Conservation (phyloP, 192 early-diverging fungal species). For the Backusella tarrabulga region DNA sequence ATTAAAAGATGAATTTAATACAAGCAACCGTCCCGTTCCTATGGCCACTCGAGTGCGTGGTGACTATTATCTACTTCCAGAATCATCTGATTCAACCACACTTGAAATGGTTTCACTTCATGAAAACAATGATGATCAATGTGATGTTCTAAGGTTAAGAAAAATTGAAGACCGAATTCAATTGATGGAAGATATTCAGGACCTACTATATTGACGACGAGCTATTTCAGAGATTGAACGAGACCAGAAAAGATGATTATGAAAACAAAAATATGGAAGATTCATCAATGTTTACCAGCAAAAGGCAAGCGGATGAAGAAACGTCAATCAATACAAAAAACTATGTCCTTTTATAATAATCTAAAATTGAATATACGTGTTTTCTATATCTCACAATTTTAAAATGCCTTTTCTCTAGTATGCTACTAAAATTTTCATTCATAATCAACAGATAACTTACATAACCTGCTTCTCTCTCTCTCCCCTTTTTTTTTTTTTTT, state of each 20-base stretch:
- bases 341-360: too few relatives aligned
- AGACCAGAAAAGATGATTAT: not conserved
- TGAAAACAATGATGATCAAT: not conserved
- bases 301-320: too few relatives aligned
- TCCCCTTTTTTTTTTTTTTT: too few relatives aligned
- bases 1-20: slow-evolving; percentile 1
- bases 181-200: slow-evolving; percentile 9
- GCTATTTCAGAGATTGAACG: not conserved
- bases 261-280: too few relatives aligned
- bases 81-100: not conserved
- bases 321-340: too few relatives aligned
- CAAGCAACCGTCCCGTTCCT: not conserved
- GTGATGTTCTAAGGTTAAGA: not conserved
- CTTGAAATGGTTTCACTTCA: not conserved
- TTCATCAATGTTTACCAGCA: too few relatives aligned
- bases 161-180: slow-evolving; percentile 18
- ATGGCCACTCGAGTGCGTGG: slow-evolving; percentile 2
- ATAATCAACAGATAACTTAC: too few relatives aligned
- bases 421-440: too few relatives aligned
- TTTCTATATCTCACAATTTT: too few relatives aligned
- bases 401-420: too few relatives aligned
- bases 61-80: not conserved
- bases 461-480: too few relatives aligned
- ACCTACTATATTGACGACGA: slow-evolving; percentile 19
- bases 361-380: too few relatives aligned